These are phyloP conservation scores for Diaporthe sp. DNA, from an alignment of 2,329 filamentous ascomycete genomes.

Conservation along the genomic window DNA sequence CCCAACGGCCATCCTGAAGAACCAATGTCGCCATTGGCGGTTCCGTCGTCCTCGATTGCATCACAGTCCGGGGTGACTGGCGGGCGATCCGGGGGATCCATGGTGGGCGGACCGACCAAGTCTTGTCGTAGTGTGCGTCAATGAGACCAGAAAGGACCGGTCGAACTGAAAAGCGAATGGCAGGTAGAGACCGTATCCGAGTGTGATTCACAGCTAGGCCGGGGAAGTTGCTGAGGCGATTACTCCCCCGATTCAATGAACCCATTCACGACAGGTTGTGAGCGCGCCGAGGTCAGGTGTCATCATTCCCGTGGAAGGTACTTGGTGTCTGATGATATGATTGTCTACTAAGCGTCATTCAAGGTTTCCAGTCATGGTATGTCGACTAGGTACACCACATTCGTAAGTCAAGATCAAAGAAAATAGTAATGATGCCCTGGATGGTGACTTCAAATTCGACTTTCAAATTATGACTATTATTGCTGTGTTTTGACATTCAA, in stretches of 20 bases:
- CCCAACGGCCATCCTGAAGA: background rate
- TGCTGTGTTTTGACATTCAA: too few relatives aligned
- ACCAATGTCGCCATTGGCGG: background rate
- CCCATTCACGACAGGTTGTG: background rate
- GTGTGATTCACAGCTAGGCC: background rate
- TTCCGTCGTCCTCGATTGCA: too few relatives aligned
- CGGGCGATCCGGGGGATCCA: background rate
- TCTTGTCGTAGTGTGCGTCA: background rate
- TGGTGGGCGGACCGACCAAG: too few relatives aligned
- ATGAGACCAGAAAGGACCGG: background rate
- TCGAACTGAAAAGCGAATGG: too few relatives aligned
- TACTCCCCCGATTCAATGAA: background rate
- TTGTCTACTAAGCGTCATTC: background rate
- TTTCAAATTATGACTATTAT: too few relatives aligned
- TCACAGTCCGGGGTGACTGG: background rate
- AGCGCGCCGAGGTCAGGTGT: background rate
- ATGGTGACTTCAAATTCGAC: background rate
- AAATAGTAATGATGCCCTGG: background rate
- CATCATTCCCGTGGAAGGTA: background rate
- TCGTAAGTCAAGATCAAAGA: background rate
- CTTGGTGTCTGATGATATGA: background rate
- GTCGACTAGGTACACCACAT: background rate
- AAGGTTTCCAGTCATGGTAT: background rate
- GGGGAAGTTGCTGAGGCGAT: background rate
- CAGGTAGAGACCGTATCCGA: background rate